A percentile compares a stretch with the other conserved stretches of the same genome.
phyloP scores from a whole-genome alignment of 2,329 filamentous ascomycete species.

The Graphilbum sp. region DNA sequence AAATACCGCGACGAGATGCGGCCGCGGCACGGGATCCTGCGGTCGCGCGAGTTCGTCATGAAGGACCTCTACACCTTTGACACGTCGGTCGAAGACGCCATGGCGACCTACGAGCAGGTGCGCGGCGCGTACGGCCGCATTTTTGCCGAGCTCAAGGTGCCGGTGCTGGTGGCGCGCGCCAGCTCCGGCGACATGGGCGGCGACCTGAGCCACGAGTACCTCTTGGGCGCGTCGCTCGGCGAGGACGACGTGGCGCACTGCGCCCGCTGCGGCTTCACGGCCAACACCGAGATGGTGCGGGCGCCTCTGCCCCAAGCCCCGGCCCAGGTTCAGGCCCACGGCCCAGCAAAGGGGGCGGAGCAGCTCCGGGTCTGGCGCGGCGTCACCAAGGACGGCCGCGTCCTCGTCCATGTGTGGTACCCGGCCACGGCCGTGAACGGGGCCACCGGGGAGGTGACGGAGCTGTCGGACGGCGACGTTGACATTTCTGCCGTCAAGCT shows the following conservation, averaged over 20 bases:
- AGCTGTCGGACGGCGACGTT: constrained; percentile 18
- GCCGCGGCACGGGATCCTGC: constrained; percentile 72
- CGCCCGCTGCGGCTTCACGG: constrained; percentile 53
- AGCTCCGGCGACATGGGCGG: constrained; percentile 96
- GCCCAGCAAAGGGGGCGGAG: too few relatives aligned
- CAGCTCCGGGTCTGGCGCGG: constrained; percentile 49
- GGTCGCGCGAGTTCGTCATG: constrained; percentile 88
- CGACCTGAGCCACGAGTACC: constrained; percentile 85
- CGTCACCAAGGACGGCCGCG: constrained; percentile 49
- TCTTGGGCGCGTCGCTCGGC: constrained; percentile 61
- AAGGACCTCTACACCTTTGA: constrained; percentile 98
- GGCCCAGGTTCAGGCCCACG: too few relatives aligned
- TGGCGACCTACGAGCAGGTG: constrained; percentile 66
- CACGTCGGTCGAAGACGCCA: constrained; percentile 44
- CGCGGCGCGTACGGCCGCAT: constrained; percentile 57
- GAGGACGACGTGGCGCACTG: constrained; percentile 79
- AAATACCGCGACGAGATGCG: constrained; percentile 92
- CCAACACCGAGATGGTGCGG: constrained; percentile 73
- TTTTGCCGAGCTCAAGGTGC: constrained; percentile 69
- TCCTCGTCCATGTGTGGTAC: constrained; percentile 55
- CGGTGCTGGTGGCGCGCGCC: constrained; percentile 71
- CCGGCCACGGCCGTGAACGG: constrained; percentile 18
- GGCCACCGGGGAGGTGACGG: constrained; percentile 7
- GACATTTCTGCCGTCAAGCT: constrained; percentile 47
- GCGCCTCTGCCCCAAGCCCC: constrained; percentile 1